These are phyloP conservation scores for Hymenoscyphus albidus DNA, from an alignment of 2,329 filamentous ascomycete genomes.

Conservation along the genomic window DNA sequence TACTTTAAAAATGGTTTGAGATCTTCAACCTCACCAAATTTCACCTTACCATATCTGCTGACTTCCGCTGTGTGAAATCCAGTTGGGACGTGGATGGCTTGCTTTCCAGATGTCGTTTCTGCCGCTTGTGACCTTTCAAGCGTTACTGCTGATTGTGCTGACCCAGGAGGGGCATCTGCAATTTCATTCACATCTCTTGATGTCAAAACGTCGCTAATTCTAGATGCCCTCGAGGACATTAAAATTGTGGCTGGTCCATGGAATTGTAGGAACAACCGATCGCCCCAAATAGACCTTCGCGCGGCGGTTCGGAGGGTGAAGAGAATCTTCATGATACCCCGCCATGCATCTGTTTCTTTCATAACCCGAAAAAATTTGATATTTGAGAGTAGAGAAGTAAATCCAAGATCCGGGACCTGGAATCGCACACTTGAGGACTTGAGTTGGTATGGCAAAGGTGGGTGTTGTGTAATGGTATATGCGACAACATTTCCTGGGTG, in stretches of 20 bases:
- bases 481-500: slow-evolving; percentile 91
- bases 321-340: slow-evolving; percentile 57
- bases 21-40: slow-evolving; percentile 41
- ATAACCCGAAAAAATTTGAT: slow-evolving; percentile 70
- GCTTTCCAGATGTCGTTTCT: slow-evolving; percentile 23
- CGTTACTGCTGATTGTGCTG: slow-evolving; percentile 57
- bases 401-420: slow-evolving; percentile 67
- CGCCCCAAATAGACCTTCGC: slow-evolving; percentile 85
- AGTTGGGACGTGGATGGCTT: slow-evolving; percentile 38
- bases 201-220: slow-evolving; percentile 73
- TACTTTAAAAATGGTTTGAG: slow-evolving; percentile 23
- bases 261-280: slow-evolving; percentile 87
- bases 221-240: slow-evolving; percentile 79
- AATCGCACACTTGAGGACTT: slow-evolving; percentile 71
- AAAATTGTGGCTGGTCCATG: slow-evolving; percentile 81
- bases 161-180: slow-evolving; percentile 74
- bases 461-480: slow-evolving; percentile 71
- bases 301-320: slow-evolving; percentile 72
- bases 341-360: slow-evolving; percentile 70
- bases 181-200: slow-evolving; percentile 83
- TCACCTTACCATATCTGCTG: slow-evolving; percentile 60
- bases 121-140: slow-evolving; percentile 39
- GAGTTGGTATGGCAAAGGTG: slow-evolving; percentile 82
- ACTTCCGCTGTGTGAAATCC: slow-evolving; percentile 55
- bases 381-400: slow-evolving; percentile 62